phyloP scores from a whole-genome alignment of 2,329 filamentous ascomycete species.

The Xenoacremonium recifei region DNA sequence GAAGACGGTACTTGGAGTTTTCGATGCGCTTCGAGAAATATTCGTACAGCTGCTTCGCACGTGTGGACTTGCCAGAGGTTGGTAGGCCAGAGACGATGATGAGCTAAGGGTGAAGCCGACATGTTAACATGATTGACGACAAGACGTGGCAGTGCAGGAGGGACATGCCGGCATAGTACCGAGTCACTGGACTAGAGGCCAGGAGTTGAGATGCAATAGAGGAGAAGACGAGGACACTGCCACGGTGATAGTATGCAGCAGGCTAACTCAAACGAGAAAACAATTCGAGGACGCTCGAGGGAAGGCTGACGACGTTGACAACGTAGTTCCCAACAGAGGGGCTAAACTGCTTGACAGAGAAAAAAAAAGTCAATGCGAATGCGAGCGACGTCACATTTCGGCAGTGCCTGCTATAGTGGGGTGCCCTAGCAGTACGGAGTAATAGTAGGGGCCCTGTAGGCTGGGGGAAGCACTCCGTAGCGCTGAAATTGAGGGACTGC shows the following conservation, averaged over 20 bases:
- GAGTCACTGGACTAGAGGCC: neutral
- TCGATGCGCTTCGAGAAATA: conserved; percentile 61
- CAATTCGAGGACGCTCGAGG: no score
- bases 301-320: no score
- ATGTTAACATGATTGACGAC: neutral
- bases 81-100: conserved; percentile 67
- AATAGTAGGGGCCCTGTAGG: no score
- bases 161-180: conserved; percentile 23
- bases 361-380: no score
- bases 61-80: conserved; percentile 67
- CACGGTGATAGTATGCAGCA: conserved; percentile 7
- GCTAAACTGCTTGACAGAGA: no score
- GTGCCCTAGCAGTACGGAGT: no score
- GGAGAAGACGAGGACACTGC: conserved; percentile 1
- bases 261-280: conserved; percentile 12
- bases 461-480: no score
- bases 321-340: no score
- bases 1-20: conserved; percentile 58
- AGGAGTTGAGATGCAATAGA: neutral
- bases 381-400: no score
- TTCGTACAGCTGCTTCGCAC: conserved; percentile 62
- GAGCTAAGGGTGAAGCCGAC: conserved; percentile 43
- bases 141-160: neutral
- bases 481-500: no score
- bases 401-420: no score